Conservation (phyloP, 1,139 yeast species). For the Protomyces inundatus region DNA sequence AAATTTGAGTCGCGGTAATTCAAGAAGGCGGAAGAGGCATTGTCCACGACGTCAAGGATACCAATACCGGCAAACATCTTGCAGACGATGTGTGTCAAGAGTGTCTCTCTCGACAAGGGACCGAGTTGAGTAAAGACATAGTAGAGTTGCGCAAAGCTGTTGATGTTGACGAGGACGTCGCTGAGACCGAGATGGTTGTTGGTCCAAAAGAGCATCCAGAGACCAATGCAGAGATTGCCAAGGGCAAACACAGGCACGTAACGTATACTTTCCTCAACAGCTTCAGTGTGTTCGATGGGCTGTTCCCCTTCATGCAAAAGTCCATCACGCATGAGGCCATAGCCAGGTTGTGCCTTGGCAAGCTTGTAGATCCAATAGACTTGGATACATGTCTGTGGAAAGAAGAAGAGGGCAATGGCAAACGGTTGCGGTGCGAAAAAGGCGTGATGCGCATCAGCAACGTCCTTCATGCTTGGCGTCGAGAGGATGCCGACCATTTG, state of each 20-base stretch:
- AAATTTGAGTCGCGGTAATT: constrained; percentile 4
- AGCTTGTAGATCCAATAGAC: constrained; percentile 24
- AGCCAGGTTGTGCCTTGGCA: not conserved
- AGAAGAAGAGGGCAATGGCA: constrained; percentile 24
- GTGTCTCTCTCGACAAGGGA: constrained; percentile 12
- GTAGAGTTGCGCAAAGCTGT: constrained; percentile 20
- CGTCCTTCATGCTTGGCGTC: constrained; percentile 21
- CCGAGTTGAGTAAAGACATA: constrained; percentile 13
- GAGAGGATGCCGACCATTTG: constrained; percentile 21
- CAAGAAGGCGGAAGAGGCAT: constrained; percentile 16
- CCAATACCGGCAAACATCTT: constrained; percentile 26
- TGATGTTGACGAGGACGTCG: constrained; percentile 24
- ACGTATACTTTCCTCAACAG: constrained; percentile 13
- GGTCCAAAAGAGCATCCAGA: constrained; percentile 26
- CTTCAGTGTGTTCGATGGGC: not conserved
- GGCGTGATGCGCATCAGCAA: constrained; percentile 23
- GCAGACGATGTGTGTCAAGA: constrained; percentile 14
- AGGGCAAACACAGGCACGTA: constrained; percentile 17
- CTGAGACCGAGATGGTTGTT: constrained; percentile 17
- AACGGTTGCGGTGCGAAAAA: constrained; percentile 22
- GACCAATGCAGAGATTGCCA: constrained; percentile 23
- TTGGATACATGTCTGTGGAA: constrained; percentile 16
- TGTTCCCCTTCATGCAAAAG: not conserved
- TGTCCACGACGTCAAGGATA: constrained; percentile 19
- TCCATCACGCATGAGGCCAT: not conserved